phyloP scores from a whole-genome alignment of 352 stramenopile genomes.

The Globisporangium uncinulatum region DNA sequence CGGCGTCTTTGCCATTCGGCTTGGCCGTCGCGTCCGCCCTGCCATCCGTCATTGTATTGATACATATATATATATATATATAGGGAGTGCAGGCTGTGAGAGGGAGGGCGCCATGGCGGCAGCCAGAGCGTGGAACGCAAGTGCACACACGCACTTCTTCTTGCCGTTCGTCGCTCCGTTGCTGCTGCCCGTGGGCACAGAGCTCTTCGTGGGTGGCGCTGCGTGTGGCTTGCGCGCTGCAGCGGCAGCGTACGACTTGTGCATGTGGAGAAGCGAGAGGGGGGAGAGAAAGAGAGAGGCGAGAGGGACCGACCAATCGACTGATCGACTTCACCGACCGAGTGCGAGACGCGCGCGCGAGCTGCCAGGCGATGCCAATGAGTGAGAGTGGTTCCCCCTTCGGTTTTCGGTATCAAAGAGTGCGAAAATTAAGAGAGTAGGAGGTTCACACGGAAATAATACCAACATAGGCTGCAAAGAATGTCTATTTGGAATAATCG shows the following conservation, averaged over 20 bases:
- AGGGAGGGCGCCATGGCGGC: background rate
- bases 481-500: too few relatives aligned
- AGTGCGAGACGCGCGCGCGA: background rate
- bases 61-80: background rate
- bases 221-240: background rate
- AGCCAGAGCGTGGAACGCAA: too few relatives aligned
- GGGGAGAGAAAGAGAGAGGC: background rate
- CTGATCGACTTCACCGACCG: background rate
- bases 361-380: too few relatives aligned
- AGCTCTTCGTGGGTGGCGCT: background rate
- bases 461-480: too few relatives aligned
- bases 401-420: too few relatives aligned
- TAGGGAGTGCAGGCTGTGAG: background rate
- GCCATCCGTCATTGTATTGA: background rate
- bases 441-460: too few relatives aligned
- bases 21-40: constrained; percentile 9
- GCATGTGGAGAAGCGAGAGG: background rate
- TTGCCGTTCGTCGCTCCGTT: background rate
- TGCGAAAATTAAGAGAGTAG: too few relatives aligned
- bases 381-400: too few relatives aligned
- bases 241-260: constrained; percentile 1
- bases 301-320: background rate
- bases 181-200: background rate
- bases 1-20: constrained; percentile 11
- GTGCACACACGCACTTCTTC: too few relatives aligned